A percentile compares a stretch with the other conserved stretches of the same genome.
Evolutionary conservation across 345 rosid species (phyloP).

Genomic region (Passiflora organensis): DNA sequence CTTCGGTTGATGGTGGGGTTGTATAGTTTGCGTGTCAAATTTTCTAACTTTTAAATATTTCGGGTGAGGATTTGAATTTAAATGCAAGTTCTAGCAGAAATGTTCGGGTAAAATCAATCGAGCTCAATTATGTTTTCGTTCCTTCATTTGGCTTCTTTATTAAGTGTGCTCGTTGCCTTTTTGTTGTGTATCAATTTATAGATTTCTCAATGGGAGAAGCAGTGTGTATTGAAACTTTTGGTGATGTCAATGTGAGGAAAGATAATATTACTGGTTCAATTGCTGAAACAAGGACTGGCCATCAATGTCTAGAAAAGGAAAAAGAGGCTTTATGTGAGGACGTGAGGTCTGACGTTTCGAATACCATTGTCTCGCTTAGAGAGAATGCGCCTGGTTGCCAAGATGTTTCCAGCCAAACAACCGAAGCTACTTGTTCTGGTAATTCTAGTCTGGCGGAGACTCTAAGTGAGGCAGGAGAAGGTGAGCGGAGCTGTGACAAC

Average conservation of each 20-base stretch:
- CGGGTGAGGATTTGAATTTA: neutral
- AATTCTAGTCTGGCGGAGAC: constrained; percentile 47
- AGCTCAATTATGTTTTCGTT: neutral
- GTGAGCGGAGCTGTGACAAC: constrained; percentile 28
- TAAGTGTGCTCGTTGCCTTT: constrained; percentile 27
- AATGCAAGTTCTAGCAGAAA: neutral
- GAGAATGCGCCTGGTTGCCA: constrained; percentile 43
- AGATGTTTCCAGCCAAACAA: constrained; percentile 48
- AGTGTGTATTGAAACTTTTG: constrained; percentile 34
- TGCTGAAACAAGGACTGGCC: constrained; percentile 46
- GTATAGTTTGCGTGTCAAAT: neutral
- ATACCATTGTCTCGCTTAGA: constrained; percentile 57
- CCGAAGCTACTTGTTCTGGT: constrained; percentile 33
- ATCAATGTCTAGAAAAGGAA: constrained; percentile 29
- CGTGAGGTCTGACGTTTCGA: constrained; percentile 70
- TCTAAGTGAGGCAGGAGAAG: constrained; percentile 43
- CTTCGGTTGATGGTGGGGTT: neutral
- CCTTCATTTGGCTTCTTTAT: neutral
- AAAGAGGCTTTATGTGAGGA: constrained; percentile 76
- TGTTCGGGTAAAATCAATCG: neutral
- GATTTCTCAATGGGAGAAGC: constrained; percentile 50
- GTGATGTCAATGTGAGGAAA: constrained; percentile 23
- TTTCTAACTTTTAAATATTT: neutral
- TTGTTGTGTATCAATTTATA: neutral
- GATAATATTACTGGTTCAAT: constrained; percentile 17